Conservation (phyloP, 176 grass and related monocot genomes). For the Cocos nucifera region DNA sequence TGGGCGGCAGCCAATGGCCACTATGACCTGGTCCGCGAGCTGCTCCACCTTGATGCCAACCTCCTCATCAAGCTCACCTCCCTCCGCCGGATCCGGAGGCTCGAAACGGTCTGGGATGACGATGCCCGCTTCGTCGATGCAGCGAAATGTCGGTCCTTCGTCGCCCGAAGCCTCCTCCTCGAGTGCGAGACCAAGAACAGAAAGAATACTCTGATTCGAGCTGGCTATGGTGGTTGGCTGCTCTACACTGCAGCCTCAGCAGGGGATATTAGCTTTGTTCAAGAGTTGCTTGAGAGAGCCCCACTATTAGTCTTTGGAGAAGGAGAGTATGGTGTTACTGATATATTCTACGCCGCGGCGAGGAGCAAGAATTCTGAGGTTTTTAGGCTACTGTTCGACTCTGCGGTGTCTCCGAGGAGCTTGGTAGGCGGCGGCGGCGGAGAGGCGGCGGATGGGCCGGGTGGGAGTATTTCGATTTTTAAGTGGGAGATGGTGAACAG, state of each 20-base stretch:
- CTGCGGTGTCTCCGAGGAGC: conserved; percentile 50
- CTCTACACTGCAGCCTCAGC: conserved; percentile 81
- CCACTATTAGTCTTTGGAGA: conserved; percentile 81
- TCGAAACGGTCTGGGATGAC: conserved; percentile 88
- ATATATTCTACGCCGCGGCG: conserved; percentile 75
- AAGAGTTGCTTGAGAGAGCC: conserved; percentile 61
- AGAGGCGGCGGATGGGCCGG: neutral
- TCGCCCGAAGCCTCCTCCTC: conserved; percentile 45
- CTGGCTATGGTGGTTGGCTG: conserved; percentile 90
- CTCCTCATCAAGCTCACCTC: conserved; percentile 97
- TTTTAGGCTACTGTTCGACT: conserved; percentile 60
- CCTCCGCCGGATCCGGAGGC: conserved; percentile 76
- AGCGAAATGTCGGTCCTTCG: conserved; percentile 37
- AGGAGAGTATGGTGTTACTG: conserved; percentile 88
- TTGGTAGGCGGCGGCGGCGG: conserved; percentile 29
- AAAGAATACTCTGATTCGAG: conserved; percentile 67
- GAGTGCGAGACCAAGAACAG: conserved; percentile 68
- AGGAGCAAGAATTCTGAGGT: conserved; percentile 45
- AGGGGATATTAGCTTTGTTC: conserved; percentile 52
- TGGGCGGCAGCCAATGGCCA: conserved; percentile 84
- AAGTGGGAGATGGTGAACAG: conserved; percentile 72
- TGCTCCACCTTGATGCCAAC: conserved; percentile 83
- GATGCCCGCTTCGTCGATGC: conserved; percentile 46
- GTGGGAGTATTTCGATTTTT: conserved; percentile 27
- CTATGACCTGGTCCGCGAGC: conserved; percentile 82